phyloP scores from a whole-genome alignment of 2,329 filamentous ascomycete species.

The Penicillium polonicum region DNA sequence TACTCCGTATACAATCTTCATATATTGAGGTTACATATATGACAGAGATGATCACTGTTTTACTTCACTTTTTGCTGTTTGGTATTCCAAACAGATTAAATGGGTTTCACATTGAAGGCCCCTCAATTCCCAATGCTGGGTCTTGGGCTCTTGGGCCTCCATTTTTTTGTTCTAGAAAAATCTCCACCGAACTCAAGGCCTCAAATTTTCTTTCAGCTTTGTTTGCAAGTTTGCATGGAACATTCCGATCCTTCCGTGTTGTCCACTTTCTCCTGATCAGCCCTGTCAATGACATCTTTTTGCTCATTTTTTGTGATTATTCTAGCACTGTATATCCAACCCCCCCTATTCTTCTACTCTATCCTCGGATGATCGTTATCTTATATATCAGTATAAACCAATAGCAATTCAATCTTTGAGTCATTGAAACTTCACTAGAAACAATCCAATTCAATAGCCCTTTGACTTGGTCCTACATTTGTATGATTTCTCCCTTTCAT shows the following conservation, averaged over 20 bases:
- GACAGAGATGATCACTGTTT: not conserved
- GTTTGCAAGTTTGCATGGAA: constrained; percentile 15
- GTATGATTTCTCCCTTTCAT: constrained; percentile 5
- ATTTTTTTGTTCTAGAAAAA: constrained; percentile 20
- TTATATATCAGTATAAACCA: not conserved
- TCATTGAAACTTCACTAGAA: constrained; percentile 1
- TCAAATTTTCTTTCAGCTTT: constrained; percentile 16
- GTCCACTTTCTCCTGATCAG: constrained; percentile 12
- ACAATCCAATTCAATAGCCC: constrained; percentile 8
- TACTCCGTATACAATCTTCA: not conserved
- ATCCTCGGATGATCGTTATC: not conserved
- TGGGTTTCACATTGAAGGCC: constrained; percentile 14
- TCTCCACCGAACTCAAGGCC: constrained; percentile 13
- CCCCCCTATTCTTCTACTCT: constrained; percentile 1
- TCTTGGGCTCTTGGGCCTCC: constrained; percentile 1
- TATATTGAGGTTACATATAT: not conserved
- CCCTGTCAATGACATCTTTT: constrained; percentile 5
- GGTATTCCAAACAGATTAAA: not conserved
- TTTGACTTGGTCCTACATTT: not conserved
- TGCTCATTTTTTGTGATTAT: not conserved
- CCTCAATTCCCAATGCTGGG: constrained; percentile 1
- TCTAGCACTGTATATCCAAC: not conserved
- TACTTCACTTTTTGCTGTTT: not conserved
- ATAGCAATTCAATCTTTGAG: not conserved
- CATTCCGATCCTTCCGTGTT: constrained; percentile 9